These are phyloP conservation scores for Colletotrichum plurivorum DNA, from an alignment of 2,329 filamentous ascomycete species.

Conservation along the genomic window DNA sequence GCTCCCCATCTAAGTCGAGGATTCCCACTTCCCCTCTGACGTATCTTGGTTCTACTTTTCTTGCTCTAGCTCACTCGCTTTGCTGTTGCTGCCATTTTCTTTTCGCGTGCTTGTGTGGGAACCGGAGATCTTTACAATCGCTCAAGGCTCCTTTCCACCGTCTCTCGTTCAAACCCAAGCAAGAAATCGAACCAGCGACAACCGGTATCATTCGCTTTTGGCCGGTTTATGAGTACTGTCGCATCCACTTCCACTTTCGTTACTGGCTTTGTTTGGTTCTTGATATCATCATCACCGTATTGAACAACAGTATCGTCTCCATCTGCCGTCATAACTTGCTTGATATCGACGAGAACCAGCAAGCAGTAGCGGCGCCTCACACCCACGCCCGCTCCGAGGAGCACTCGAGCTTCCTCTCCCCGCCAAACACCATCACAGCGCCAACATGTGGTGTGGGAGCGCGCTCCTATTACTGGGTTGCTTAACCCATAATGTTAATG, in stretches of 20 bases:
- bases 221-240: constrained; percentile 30
- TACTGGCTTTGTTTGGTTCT: not conserved
- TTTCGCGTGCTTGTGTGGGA: constrained; percentile 34
- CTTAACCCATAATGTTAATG: constrained; percentile 41
- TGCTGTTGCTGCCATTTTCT: constrained; percentile 20
- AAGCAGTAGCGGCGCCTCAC: constrained; percentile 11
- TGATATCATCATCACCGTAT: not conserved
- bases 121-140: constrained; percentile 37
- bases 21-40: constrained; percentile 35
- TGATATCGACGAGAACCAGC: constrained; percentile 9
- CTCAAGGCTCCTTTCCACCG: constrained; percentile 32
- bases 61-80: constrained; percentile 15
- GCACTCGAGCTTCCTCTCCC: constrained; percentile 31
- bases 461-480: constrained; percentile 35
- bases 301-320: too few species aligned
- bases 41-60: constrained; percentile 36
- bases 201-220: constrained; percentile 39
- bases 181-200: not conserved
- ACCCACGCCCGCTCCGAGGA: constrained; percentile 35
- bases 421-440: constrained; percentile 1
- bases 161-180: constrained; percentile 33
- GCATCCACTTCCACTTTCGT: constrained; percentile 19
- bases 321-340: constrained; percentile 18
- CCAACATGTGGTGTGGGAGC: constrained; percentile 38
- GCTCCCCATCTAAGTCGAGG: constrained; percentile 30